Percentiles rank a stretch among this genome's conserved stretches.
These are phyloP conservation scores for Zasmidium citrigriseum DNA, from an alignment of 2,329 filamentous ascomycete species.

Conservation along the genomic window DNA sequence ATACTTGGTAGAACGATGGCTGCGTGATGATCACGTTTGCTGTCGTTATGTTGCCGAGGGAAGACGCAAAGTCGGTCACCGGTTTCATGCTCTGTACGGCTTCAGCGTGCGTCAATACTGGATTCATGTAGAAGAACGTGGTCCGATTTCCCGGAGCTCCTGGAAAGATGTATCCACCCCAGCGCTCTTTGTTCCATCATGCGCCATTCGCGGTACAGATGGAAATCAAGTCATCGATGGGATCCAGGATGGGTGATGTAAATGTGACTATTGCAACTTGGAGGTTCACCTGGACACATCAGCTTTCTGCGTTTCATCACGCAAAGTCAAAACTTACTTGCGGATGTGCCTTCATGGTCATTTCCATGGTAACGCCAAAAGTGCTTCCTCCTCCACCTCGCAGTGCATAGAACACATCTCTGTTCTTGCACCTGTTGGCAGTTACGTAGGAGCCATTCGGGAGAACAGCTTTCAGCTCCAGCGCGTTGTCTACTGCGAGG, in stretches of 20 bases:
- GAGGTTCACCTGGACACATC: constrained; percentile 3
- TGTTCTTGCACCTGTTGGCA: constrained; percentile 37
- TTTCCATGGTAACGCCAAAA: constrained; percentile 20
- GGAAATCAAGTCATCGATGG: constrained; percentile 2
- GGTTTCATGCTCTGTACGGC: constrained; percentile 1
- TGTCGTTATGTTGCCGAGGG: background rate
- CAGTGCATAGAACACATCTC: constrained; percentile 55
- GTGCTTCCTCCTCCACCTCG: constrained; percentile 52
- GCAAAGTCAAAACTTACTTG: constrained; percentile 1
- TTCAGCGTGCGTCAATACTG: background rate
- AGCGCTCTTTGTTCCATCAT: constrained; percentile 1
- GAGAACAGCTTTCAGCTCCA: constrained; percentile 23
- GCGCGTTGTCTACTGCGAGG: constrained; percentile 26
- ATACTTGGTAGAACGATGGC: constrained; percentile 12
- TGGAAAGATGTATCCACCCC: constrained; percentile 3
- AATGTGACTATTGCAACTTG: constrained; percentile 3
- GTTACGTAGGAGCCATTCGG: constrained; percentile 22
- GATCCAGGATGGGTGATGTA: background rate
- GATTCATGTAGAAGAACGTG: constrained; percentile 8
- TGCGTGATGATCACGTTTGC: constrained; percentile 11
- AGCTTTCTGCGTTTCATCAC: constrained; percentile 14
- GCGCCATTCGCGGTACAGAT: background rate
- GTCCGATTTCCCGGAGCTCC: background rate
- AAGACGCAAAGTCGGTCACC: background rate
- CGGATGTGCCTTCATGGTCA: constrained; percentile 9